phyloP scores from a whole-genome alignment of 805 yeast species.

The Yamadazyma sp. region DNA sequence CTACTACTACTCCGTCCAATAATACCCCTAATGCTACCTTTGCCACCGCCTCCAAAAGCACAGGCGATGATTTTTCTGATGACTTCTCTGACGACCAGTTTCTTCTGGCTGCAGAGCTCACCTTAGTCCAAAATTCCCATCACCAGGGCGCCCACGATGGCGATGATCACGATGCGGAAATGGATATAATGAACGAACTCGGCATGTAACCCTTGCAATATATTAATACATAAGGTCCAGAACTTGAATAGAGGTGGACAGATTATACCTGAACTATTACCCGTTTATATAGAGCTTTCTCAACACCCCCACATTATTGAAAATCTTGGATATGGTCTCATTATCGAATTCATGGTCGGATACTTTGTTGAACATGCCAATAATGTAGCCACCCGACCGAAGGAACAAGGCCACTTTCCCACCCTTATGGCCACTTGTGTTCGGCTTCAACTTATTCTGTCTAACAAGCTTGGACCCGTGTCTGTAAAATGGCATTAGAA shows the following conservation, averaged over 20 bases:
- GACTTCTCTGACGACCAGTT: constrained; percentile 12
- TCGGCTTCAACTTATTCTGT: constrained; percentile 19
- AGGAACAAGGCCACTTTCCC: constrained; percentile 29
- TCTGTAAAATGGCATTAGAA: constrained; percentile 53
- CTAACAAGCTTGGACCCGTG: constrained; percentile 45
- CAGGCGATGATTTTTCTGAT: too few relatives aligned
- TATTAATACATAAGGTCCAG: too few relatives aligned
- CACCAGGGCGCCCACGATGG: constrained; percentile 1
- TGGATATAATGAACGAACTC: constrained; percentile 40
- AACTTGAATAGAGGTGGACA: too few relatives aligned
- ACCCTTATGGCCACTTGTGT: constrained; percentile 5
- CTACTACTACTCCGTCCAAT: too few relatives aligned
- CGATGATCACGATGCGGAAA: constrained; percentile 26
- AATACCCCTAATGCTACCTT: too few relatives aligned
- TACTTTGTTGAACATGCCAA: constrained; percentile 44
- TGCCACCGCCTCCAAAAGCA: too few relatives aligned
- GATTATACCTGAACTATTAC: constrained; percentile 1
- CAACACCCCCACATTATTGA: constrained; percentile 45
- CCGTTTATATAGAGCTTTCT: constrained; percentile 45
- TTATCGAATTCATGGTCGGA: constrained; percentile 24
- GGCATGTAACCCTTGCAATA: constrained; percentile 23
- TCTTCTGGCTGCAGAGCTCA: constrained; percentile 9
- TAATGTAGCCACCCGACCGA: constrained; percentile 53
- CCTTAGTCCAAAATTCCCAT: background rate
- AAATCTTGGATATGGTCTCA: constrained; percentile 44